phyloP scores from a whole-genome alignment of 129 eudicot species.

The Heracleum sosnowskyi region DNA sequence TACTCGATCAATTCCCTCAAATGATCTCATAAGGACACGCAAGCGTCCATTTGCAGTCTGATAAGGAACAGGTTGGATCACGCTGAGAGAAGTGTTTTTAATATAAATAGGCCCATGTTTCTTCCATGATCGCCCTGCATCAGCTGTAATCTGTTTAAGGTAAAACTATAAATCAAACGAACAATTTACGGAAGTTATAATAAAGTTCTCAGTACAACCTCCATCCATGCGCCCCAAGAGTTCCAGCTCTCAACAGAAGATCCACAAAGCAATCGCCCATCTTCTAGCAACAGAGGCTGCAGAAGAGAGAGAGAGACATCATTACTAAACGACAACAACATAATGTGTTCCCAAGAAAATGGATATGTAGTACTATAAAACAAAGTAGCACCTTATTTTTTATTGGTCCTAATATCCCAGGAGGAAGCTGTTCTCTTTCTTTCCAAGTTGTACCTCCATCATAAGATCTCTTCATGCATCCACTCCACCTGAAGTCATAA shows the following conservation, averaged over 20 bases:
- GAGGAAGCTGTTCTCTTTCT: constrained; percentile 88
- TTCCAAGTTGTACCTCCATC: constrained; percentile 88
- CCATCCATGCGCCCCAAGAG: constrained; percentile 98
- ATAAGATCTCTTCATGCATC: constrained; percentile 81
- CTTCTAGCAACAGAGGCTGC: constrained; percentile 77
- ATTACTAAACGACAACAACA: background rate
- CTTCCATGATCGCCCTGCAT: constrained; percentile 79
- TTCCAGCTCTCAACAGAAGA: constrained; percentile 99
- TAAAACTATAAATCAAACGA: background rate
- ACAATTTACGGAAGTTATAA: background rate
- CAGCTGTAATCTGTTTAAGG: constrained; percentile 68
- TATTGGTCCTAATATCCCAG: constrained; percentile 88
- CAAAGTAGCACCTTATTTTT: constrained; percentile 69
- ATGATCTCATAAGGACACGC: constrained; percentile 78
- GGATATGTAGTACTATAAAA: background rate
- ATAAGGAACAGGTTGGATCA: constrained; percentile 97
- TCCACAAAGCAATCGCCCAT: constrained; percentile 84
- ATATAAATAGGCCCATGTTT: constrained; percentile 87
- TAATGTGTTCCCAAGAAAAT: background rate
- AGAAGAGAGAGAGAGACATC: constrained; percentile 6
- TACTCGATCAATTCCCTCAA: constrained; percentile 57
- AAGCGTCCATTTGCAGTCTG: constrained; percentile 64
- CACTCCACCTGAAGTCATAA: constrained; percentile 74
- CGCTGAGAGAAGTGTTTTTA: constrained; percentile 49
- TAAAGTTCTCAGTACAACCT: constrained; percentile 35